A percentile compares a stretch with the other conserved stretches of the same genome.
These are phyloP conservation scores for Bryum argenteum DNA, from an alignment of 225 moss, liverwort and hornwort species.

Conservation along the genomic window DNA sequence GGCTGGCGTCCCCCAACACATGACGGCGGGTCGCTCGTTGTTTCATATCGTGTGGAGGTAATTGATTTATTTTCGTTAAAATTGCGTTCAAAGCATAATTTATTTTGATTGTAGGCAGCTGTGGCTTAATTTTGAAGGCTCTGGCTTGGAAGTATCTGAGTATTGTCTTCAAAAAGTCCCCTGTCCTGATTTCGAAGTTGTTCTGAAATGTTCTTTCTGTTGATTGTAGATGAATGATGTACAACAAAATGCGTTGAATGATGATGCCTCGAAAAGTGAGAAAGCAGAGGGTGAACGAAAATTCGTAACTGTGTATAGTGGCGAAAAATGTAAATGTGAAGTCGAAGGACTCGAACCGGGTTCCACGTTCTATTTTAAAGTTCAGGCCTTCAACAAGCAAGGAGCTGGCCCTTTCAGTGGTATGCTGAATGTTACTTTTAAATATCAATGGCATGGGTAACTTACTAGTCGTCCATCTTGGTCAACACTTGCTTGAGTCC, in stretches of 20 bases:
- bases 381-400: slow-evolving; percentile 47
- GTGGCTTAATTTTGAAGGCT: not conserved
- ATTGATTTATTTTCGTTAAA: slow-evolving; percentile 22
- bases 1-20: slow-evolving; percentile 43
- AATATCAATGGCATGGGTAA: slow-evolving; percentile 7
- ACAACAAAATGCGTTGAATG: slow-evolving; percentile 7
- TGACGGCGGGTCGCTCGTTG: slow-evolving; percentile 43
- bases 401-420: slow-evolving; percentile 52
- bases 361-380: slow-evolving; percentile 38
- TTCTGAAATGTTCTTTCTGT: slow-evolving; percentile 7
- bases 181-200: too few relatives aligned
- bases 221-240: slow-evolving; percentile 42
- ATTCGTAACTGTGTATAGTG: slow-evolving; percentile 29
- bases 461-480: slow-evolving; percentile 21
- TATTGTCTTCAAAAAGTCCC: too few relatives aligned
- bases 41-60: slow-evolving; percentile 44
- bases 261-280: slow-evolving; percentile 2
- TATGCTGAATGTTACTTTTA: slow-evolving; percentile 19
- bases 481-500: slow-evolving; percentile 14
- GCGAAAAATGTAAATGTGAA: slow-evolving; percentile 34
- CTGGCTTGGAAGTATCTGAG: not conserved
- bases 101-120: slow-evolving; percentile 3
- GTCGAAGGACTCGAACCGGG: slow-evolving; percentile 45
- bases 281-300: slow-evolving; percentile 29
- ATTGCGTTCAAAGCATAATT: not conserved